phyloP scores from a whole-genome alignment of 2,329 filamentous ascomycete genomes.

The Nemania sp. region DNA sequence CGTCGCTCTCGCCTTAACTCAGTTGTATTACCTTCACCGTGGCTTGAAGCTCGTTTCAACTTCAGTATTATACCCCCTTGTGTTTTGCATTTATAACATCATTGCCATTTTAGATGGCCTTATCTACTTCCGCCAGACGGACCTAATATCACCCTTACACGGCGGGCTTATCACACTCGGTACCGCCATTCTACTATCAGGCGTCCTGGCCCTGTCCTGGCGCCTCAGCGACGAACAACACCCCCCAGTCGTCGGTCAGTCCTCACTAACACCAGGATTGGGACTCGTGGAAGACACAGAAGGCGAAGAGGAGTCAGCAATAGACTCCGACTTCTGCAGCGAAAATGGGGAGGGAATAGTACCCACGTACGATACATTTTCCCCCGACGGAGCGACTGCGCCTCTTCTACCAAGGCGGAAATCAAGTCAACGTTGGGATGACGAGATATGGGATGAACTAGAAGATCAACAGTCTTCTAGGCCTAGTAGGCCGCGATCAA shows the following conservation, averaged over 20 bases:
- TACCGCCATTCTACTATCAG: conserved; percentile 84
- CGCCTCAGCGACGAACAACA: conserved; percentile 83
- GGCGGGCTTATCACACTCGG: conserved; percentile 87
- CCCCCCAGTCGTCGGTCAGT: conserved; percentile 70
- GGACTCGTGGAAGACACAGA: conserved; percentile 80
- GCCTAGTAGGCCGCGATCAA: conserved; percentile 61
- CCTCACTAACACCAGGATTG: conserved; percentile 82
- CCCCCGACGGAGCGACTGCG: conserved; percentile 54
- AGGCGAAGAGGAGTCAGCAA: conserved; percentile 68
- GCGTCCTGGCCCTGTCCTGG: conserved; percentile 94
- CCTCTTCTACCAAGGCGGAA: conserved; percentile 58
- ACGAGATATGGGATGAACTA: conserved; percentile 91
- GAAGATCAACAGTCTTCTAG: conserved; percentile 74
- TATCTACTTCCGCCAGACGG: conserved; percentile 94
- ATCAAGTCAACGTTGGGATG: conserved; percentile 68
- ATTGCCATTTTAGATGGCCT: conserved; percentile 96
- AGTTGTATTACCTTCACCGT: conserved; percentile 94
- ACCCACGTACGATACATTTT: conserved; percentile 63
- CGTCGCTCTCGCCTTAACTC: conserved; percentile 82
- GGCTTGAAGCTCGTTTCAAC: conserved; percentile 96
- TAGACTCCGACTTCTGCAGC: conserved; percentile 61
- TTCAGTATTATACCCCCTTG: conserved; percentile 93
- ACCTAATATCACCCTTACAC: conserved; percentile 79
- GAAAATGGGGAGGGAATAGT: conserved; percentile 56
- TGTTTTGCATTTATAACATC: conserved; percentile 99